Base-by-base conservation (phyloP, 2,329 filamentous ascomycete genomes). In the Aspergillus tanneri region DNA sequence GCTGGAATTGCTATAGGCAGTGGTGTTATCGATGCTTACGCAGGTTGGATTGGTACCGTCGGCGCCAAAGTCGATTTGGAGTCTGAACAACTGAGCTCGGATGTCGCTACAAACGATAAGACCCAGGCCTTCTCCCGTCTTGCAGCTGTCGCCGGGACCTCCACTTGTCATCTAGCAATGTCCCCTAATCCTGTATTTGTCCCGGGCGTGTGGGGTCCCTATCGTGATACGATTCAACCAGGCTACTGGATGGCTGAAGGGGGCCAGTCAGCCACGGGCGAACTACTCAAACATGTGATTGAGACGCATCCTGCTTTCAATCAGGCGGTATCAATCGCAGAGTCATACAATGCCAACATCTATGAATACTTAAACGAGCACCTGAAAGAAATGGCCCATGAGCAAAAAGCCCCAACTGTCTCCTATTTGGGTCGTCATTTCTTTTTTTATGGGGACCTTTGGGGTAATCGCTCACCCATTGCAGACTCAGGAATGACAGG, bases 31-130 rank as follows among this genome's bases (percentile, higher is more conserved):
- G 93, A 99, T 68, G 93, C 93, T 14, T 99, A 99, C 64, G 93
- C 93, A 50, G 93, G 93, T 55, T 99, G 93, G 93, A 93, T 99
- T 59, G 93, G 93, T 52, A 97, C 93, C 1, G 93, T 99, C n/a
- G 93, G 93, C 49, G 92, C 93, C 52, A 96, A 96, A 71, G 89
- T 96, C 60, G 81, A 90, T 57, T 80, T 95, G 12, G 78, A 79
- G 32, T 73, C 78, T 48, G 82, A 87, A 47, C 80, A 86, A 39
- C 78, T 92, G 30, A 85, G 86, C 65, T 77, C 81, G 50, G 80
- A 80, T 27, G 77, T 80, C 4, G 80, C 87, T 1, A 84, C 87
- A 64, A 95, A 95, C 71, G 90, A 95, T 65, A 82, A 93, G n/a
- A 82, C 86, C 2, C 90, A 96, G 71, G 92, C 92, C 5, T 97